A percentile compares a stretch with the other conserved stretches of the same genome.
Conservation (phyloP, 176 grass and related monocot genomes). For the Echinochloa phyllopogon region DNA sequence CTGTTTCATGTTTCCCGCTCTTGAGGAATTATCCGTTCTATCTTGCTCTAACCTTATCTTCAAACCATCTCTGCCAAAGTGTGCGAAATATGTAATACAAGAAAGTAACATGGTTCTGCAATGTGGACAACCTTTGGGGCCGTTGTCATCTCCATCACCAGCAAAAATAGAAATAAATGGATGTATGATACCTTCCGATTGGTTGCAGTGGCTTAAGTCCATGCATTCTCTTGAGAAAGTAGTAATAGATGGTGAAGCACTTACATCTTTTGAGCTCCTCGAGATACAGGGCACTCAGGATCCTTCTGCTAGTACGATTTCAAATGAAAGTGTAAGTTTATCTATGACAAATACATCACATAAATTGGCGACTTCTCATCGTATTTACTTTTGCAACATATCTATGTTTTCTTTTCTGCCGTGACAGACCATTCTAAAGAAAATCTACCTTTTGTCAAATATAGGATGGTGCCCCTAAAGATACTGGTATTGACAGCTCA, state of each 20-base stretch:
- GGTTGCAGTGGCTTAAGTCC: slow-evolving; percentile 26
- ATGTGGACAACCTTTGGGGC: slow-evolving; percentile 35
- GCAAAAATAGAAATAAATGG: slow-evolving; percentile 12
- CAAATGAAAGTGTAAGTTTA: slow-evolving; percentile 3
- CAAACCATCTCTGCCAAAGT: slow-evolving; percentile 28
- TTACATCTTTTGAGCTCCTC: not conserved
- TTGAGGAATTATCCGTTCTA: slow-evolving; percentile 35
- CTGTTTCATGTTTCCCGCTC: slow-evolving; percentile 41
- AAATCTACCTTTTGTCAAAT: not conserved
- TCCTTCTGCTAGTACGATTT: not conserved
- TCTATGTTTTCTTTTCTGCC: not conserved
- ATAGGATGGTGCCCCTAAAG: not conserved
- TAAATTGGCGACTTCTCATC: not conserved
- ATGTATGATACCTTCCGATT: slow-evolving; percentile 22
- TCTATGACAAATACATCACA: slow-evolving; percentile 15
- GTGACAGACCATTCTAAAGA: not conserved
- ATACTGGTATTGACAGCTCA: not conserved
- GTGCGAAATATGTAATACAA: slow-evolving; percentile 31
- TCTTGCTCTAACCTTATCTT: slow-evolving; percentile 33
- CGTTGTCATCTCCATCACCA: slow-evolving; percentile 26
- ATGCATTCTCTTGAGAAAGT: not conserved
- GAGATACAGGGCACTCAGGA: not conserved
- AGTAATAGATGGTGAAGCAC: slow-evolving; percentile 2
- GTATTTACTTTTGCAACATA: slow-evolving; percentile 10
- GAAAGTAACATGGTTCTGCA: slow-evolving; percentile 28